Percentiles rank a stretch among this genome's conserved stretches.
Evolutionary conservation across 2,329 filamentous ascomycete genomes (phyloP).

Genomic region (Colletotrichum echinochloae): DNA sequence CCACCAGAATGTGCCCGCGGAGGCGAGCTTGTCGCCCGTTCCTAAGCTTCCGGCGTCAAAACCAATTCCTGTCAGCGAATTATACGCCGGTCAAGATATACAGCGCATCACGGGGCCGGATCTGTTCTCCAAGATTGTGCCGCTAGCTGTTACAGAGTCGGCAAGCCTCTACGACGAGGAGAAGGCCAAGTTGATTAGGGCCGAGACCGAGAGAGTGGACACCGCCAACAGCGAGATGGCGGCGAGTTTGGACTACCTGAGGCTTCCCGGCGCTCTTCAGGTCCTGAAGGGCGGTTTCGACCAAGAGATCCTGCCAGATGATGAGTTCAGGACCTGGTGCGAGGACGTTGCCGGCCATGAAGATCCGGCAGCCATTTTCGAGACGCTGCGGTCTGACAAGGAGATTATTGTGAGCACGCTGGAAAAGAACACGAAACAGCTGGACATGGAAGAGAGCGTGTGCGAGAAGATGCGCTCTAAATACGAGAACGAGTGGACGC

Average conservation of each 20-base stretch:
- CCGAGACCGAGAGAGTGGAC: constrained; percentile 93
- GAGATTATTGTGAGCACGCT: constrained; percentile 77
- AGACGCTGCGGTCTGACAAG: constrained; percentile 82
- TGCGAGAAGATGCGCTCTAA: constrained; percentile 99
- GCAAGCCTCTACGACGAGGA: constrained; percentile 98
- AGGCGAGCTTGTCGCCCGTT: constrained; percentile 84
- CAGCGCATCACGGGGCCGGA: constrained; percentile 97
- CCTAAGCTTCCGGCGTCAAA: constrained; percentile 95
- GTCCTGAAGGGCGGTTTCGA: constrained; percentile 94
- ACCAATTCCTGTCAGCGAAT: constrained; percentile 94
- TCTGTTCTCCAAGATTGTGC: constrained; percentile 96
- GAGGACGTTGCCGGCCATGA: constrained; percentile 90
- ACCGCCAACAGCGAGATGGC: constrained; percentile 96
- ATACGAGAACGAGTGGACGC: constrained; percentile 95
- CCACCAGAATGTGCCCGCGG: constrained; percentile 89
- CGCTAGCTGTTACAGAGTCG: constrained; percentile 94
- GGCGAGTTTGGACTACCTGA: constrained; percentile 91
- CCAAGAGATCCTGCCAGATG: constrained; percentile 87
- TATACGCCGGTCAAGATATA: constrained; percentile 97
- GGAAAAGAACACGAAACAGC: constrained; percentile 84
- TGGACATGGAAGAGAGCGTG: constrained; percentile 97
- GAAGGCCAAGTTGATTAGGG: constrained; percentile 93
- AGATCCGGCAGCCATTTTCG: constrained; percentile 82
- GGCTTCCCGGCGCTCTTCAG: constrained; percentile 88
- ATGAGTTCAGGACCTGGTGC: constrained; percentile 95